Conservation (phyloP, 1,284 basidiomycete species). For the Microbotryum intermedium region DNA sequence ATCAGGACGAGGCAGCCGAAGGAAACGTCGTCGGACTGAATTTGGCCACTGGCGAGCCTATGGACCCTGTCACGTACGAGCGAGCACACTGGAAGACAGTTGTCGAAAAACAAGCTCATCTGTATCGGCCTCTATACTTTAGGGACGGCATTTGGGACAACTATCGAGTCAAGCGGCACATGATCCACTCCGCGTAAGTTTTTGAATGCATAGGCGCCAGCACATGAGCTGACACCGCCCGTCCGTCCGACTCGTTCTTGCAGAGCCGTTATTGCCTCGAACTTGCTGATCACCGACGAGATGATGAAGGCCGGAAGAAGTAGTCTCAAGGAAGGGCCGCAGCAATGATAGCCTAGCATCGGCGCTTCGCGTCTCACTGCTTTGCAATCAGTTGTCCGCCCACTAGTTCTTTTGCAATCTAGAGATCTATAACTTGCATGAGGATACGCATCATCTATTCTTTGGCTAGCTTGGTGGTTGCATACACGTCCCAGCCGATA, state of each 20-base stretch:
- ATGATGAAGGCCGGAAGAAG: constrained; percentile 22
- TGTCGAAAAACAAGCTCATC: no score
- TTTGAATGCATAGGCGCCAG: no score
- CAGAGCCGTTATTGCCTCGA: constrained; percentile 95
- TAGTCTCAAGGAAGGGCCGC: neutral
- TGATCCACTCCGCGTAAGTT: constrained; percentile 83
- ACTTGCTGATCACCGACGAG: constrained; percentile 53
- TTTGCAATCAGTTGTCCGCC: no score
- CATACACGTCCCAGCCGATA: constrained; percentile 79
- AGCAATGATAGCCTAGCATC: no score
- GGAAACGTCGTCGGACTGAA: constrained; percentile 86
- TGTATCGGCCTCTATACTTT: neutral
- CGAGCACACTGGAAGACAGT: no score
- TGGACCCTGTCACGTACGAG: constrained; percentile 70
- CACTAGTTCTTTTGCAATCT: no score
- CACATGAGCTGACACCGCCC: constrained; percentile 5
- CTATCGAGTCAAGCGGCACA: constrained; percentile 95
- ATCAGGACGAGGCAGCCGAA: constrained; percentile 81
- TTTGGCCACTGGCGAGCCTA: constrained; percentile 86
- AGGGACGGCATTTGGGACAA: constrained; percentile 95
- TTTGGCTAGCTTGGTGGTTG: constrained; percentile 1
- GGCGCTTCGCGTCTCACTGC: no score
- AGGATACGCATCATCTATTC: constrained; percentile 4
- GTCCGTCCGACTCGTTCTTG: neutral
- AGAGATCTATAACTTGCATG: no score